Evolutionary conservation across 768 basidiomycete species (phyloP).

Genomic region (Phylloporus sp.): DNA sequence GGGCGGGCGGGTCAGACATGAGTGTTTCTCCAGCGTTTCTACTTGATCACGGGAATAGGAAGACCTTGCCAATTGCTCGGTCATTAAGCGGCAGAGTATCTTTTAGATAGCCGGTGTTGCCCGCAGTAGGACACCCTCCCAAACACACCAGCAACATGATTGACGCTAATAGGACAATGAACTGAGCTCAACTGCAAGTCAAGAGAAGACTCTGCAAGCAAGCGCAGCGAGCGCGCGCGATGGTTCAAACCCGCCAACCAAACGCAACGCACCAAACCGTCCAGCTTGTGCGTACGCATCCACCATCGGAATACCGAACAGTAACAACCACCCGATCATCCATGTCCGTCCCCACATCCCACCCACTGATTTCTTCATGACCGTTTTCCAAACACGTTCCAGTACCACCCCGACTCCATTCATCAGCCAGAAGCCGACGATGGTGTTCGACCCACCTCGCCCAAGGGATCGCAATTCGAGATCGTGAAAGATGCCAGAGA

Average conservation of each 20-base stretch:
- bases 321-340: conserved; percentile 46
- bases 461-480: conserved; percentile 54
- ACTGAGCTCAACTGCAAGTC: too few relatives aligned
- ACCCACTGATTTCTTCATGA: conserved; percentile 41
- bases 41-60: too few relatives aligned
- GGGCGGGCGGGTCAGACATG: not conserved
- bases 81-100: too few relatives aligned
- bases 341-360: conserved; percentile 51
- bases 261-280: conserved; percentile 4
- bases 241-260: conserved; percentile 8
- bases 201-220: not conserved
- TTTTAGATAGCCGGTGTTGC: too few relatives aligned
- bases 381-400: conserved; percentile 43
- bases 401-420: conserved; percentile 48
- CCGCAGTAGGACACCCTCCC: too few relatives aligned
- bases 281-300: conserved; percentile 33
- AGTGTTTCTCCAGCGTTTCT: too few relatives aligned
- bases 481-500: conserved; percentile 58
- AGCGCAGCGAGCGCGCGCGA: conserved; percentile 33
- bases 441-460: conserved; percentile 37
- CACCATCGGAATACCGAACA: conserved; percentile 47
- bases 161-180: too few relatives aligned
- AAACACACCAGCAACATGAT: too few relatives aligned
- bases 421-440: conserved; percentile 52
- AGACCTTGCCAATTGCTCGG: conserved; percentile 4